Evolutionary conservation across 73 alveolate genomes (phyloP), one percentile per base, ranked within the genome.

Genomic region (Stentor roeselii): DNA sequence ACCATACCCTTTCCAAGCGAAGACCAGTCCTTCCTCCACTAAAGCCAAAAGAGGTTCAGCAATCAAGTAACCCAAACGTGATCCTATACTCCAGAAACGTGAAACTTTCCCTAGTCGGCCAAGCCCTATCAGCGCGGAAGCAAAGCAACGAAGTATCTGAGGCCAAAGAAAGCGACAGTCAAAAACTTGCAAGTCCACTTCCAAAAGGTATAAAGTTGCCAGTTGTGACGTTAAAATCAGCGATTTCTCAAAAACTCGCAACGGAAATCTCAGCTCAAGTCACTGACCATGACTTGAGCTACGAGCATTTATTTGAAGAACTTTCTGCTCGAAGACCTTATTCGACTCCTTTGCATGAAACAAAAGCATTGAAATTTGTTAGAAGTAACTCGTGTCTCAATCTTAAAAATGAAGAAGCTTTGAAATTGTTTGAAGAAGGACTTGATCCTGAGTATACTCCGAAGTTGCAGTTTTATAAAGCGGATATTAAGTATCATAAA

Each of bases 71-170:
- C 21, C 37, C 37, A 30, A 67, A 67, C 34, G 27, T 15, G 37
- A 67, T 67, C 34, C 14, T 32, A 11, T 67, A 27, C 34, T 27
- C 80, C 14, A 67, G 80, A 67, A 67, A 67, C 11, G 41, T 67
- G 2, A 67, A 67, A 27, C 34, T 67, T 1, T n/a, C 80, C 11
- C 34, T 67, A 67, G 41, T 67, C 34, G 80, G 80, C 41, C 80
- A 67, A 34, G 11, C 50, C 1, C 11, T 30, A 30, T 67, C 80
- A 30, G 80, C 50, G 34, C n/a, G 80, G 14, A 21, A n/a, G 11
- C 80, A 21, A 1, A 32, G 80, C 42, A n/a, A 21, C 0, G 80
- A 27, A 60, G 78, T 21, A 1, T 0, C n/a, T 67, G 67, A 50
- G 6, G 30, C 67, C 21, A 50, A 50, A 21, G 21, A 50, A 11